Percentiles rank a stretch among this genome's conserved stretches.
phyloP scores from a whole-genome alignment of 1,284 basidiomycete species.

The Ganoderma resinaceum region DNA sequence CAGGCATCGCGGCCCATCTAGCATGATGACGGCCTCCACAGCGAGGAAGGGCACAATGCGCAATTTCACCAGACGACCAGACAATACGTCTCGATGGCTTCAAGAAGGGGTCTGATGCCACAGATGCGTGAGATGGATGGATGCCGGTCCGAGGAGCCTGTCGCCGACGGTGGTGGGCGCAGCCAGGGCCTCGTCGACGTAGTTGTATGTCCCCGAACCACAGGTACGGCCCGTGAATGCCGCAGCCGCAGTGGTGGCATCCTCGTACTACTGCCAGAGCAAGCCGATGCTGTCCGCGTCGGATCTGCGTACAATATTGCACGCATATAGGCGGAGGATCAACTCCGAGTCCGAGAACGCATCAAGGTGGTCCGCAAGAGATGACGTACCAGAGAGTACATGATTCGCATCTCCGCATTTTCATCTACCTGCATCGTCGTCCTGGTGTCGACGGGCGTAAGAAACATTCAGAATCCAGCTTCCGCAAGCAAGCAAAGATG shows the following conservation, averaged over 20 bases:
- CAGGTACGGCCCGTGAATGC: constrained; percentile 91
- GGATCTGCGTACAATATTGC: constrained; percentile 50
- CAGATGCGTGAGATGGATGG: constrained; percentile 88
- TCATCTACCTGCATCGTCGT: constrained; percentile 93
- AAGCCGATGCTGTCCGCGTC: constrained; percentile 78
- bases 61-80: no score
- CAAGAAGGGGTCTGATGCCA: constrained; percentile 82
- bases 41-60: constrained; percentile 78
- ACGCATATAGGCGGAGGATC: neutral
- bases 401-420: constrained; percentile 65
- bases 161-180: constrained; percentile 56
- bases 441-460: constrained; percentile 92
- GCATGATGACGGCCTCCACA: constrained; percentile 67
- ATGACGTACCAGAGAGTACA: constrained; percentile 64
- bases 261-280: constrained; percentile 90
- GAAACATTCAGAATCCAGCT: constrained; percentile 81
- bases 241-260: constrained; percentile 86
- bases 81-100: constrained; percentile 92
- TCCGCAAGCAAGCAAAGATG: constrained; percentile 73
- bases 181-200: constrained; percentile 72
- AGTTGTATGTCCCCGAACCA: constrained; percentile 90
- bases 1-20: constrained; percentile 70
- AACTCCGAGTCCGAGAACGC: neutral
- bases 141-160: constrained; percentile 77
- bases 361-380: neutral